These are phyloP conservation scores for Monosporascus sp. DNA, from an alignment of 2,329 filamentous ascomycete genomes.

Conservation along the genomic window DNA sequence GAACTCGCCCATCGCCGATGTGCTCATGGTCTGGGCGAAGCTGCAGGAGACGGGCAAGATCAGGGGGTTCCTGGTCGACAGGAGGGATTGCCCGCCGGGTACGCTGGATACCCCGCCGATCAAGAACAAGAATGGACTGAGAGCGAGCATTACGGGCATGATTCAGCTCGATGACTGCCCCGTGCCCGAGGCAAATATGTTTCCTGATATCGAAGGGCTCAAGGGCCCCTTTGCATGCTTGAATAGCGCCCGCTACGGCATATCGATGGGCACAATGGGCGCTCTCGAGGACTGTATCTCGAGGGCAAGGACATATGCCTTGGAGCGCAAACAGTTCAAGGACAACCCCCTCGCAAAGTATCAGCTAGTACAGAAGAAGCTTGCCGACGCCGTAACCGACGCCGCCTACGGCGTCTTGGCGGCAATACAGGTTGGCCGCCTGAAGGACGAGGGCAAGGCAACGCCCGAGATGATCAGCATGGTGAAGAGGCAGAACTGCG, in stretches of 20 bases:
- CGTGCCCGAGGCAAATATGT: conserved; percentile 87
- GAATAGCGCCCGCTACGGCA: conserved; percentile 89
- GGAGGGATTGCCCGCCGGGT: conserved; percentile 76
- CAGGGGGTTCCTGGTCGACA: conserved; percentile 83
- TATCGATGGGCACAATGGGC: conserved; percentile 89
- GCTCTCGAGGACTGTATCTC: conserved; percentile 87
- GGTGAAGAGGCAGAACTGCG: conserved; percentile 98
- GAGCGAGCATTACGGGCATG: conserved; percentile 95
- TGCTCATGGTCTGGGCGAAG: conserved; percentile 89
- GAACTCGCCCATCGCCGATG: conserved; percentile 83
- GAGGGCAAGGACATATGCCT: conserved; percentile 76
- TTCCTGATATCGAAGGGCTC: conserved; percentile 82
- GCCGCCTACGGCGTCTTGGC: conserved; percentile 88
- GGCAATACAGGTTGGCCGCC: conserved; percentile 79
- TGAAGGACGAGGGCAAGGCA: conserved; percentile 86
- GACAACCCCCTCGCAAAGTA: conserved; percentile 92
- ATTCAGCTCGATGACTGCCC: conserved; percentile 91
- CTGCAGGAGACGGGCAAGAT: conserved; percentile 89
- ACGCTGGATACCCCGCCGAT: conserved; percentile 87
- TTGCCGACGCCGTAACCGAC: conserved; percentile 88
- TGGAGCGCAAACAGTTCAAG: conserved; percentile 95
- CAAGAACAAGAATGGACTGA: conserved; percentile 91
- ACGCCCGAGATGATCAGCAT: conserved; percentile 94
- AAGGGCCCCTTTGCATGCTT: conserved; percentile 87
- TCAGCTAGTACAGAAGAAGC: conserved; percentile 95